Evolutionary conservation across 176 grass and related monocot species (phyloP).

Genomic region (Paspalum notatum): DNA sequence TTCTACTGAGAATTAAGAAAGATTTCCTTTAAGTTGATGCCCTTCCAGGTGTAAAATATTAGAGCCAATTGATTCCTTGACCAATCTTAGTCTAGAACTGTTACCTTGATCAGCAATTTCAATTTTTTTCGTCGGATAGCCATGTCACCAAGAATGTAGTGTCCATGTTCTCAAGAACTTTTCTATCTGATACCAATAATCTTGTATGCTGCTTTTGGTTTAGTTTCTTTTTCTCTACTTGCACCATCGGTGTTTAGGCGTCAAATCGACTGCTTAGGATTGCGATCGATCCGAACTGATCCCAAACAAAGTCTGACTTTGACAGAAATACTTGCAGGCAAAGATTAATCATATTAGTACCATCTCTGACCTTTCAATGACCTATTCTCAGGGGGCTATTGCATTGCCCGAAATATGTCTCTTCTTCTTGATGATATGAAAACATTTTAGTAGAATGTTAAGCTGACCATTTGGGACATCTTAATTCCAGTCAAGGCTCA

Average conservation of each 20-base stretch:
- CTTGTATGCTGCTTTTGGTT: neutral
- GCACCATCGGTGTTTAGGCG: neutral
- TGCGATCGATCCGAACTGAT: constrained; percentile 15
- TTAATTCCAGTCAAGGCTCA: constrained; percentile 42
- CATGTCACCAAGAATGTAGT: constrained; percentile 36
- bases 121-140: constrained; percentile 5
- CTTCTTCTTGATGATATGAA: constrained; percentile 32
- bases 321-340: constrained; percentile 36
- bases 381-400: neutral
- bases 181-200: constrained; percentile 5
- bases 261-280: constrained; percentile 17
- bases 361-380: constrained; percentile 37
- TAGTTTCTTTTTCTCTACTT: neutral
- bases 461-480: constrained; percentile 41
- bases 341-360: constrained; percentile 16
- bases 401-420: constrained; percentile 26
- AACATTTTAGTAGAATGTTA: constrained; percentile 43
- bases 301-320: constrained; percentile 26
- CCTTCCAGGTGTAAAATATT: constrained; percentile 45
- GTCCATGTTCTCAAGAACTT: constrained; percentile 17
- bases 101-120: constrained; percentile 33
- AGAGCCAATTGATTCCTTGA: constrained; percentile 40
- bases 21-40: constrained; percentile 22
- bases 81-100: constrained; percentile 32
- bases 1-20: constrained; percentile 34